Percentiles rank a stretch among this genome's conserved stretches.
phyloP scores from a whole-genome alignment of 75 land plant species.

The Pseudotsuga menziesii region DNA sequence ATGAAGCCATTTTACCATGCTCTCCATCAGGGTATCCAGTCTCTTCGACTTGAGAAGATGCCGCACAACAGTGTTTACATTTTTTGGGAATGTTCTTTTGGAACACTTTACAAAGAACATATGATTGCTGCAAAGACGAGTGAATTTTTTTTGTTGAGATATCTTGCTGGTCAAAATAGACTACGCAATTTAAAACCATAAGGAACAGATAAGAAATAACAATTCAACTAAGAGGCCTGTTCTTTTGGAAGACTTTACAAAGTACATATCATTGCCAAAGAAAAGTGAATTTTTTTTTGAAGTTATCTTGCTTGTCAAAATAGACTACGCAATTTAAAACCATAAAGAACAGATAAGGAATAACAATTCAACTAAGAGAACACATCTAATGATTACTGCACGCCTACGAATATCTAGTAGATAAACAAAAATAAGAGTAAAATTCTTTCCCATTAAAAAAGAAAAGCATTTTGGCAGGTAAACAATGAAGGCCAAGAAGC shows the following conservation, averaged over 20 bases:
- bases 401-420: neutral
- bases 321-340: neutral
- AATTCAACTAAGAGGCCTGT: too few relatives aligned
- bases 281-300: too few relatives aligned
- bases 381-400: neutral
- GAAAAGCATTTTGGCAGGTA: too few relatives aligned
- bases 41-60: too few relatives aligned
- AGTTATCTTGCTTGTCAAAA: too few relatives aligned
- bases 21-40: neutral
- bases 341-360: too few relatives aligned
- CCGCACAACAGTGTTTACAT: neutral
- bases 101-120: slow-evolving; percentile 8
- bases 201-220: too few relatives aligned
- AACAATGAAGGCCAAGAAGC: neutral
- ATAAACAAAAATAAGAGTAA: neutral
- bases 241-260: too few relatives aligned
- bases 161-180: neutral
- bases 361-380: neutral
- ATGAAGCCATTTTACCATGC: neutral
- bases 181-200: neutral
- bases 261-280: too few relatives aligned
- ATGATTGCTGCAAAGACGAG: neutral
- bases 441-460: neutral
- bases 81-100: neutral
- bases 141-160: too few relatives aligned